Conservation (phyloP, 768 basidiomycete species). For the Trametes punicea region DNA sequence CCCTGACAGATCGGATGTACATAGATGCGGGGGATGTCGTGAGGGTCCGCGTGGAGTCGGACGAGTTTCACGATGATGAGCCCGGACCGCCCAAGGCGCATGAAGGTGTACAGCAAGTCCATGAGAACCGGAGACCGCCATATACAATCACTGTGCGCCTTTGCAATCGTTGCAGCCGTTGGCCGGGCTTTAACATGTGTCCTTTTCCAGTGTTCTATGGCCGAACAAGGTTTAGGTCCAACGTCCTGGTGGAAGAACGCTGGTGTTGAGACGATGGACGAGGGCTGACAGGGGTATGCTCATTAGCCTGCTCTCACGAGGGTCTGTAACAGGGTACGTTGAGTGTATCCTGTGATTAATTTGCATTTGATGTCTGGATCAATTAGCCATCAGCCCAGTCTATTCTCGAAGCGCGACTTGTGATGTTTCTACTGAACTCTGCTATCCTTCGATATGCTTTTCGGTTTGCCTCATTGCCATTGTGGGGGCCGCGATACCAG, state of each 20-base stretch:
- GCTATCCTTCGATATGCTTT: too few relatives aligned
- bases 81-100: conserved; percentile 77
- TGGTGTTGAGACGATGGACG: conserved; percentile 40
- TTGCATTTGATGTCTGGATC: too few relatives aligned
- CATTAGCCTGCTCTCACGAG: neutral
- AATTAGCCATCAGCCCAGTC: neutral
- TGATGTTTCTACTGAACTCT: too few relatives aligned
- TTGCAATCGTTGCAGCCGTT: neutral
- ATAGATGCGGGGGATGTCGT: conserved; percentile 74
- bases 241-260: conserved; percentile 69
- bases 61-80: conserved; percentile 84
- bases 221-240: conserved; percentile 79
- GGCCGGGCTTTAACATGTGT: neutral
- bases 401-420: too few relatives aligned
- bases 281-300: conserved; percentile 28
- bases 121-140: conserved; percentile 52
- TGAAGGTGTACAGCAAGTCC: conserved; percentile 60
- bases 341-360: too few relatives aligned
- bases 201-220: conserved; percentile 64
- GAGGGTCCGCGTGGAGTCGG: conserved; percentile 74
- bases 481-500: too few relatives aligned
- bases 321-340: too few relatives aligned
- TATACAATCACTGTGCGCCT: conserved; percentile 67
- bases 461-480: too few relatives aligned
- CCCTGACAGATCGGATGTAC: conserved; percentile 68